These are phyloP conservation scores for Plasmodium yoelii DNA, from an alignment of 169 alveolate genomes.

Conservation along the genomic window DNA sequence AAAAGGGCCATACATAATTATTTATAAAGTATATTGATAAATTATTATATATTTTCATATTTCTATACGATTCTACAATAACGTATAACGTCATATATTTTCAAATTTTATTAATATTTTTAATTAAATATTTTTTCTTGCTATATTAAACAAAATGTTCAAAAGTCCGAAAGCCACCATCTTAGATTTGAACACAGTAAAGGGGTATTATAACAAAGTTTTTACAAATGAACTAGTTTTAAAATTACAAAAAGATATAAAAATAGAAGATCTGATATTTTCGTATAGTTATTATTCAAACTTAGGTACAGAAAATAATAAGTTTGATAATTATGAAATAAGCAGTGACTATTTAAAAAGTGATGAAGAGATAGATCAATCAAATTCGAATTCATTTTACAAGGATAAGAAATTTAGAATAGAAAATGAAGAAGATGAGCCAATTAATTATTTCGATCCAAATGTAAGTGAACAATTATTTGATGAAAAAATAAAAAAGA, in stretches of 20 bases:
- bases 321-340: slow-evolving; percentile 35
- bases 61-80: too few species aligned
- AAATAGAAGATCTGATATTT: slow-evolving; percentile 44
- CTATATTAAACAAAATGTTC: not conserved
- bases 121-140: too few species aligned
- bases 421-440: slow-evolving; percentile 14
- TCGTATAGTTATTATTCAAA: slow-evolving; percentile 48
- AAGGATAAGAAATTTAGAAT: slow-evolving; percentile 9
- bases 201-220: slow-evolving; percentile 49
- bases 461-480: slow-evolving; percentile 26
- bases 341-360: slow-evolving; percentile 49
- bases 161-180: not conserved
- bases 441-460: slow-evolving; percentile 57
- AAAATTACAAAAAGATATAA: slow-evolving; percentile 51
- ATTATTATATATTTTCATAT: too few species aligned
- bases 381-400: not conserved
- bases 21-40: too few species aligned
- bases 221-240: slow-evolving; percentile 41
- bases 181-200: slow-evolving; percentile 50
- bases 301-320: slow-evolving; percentile 9
- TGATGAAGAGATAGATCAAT: slow-evolving; percentile 28
- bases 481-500: slow-evolving; percentile 66
- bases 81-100: too few species aligned
- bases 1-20: too few species aligned
- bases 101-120: too few species aligned